Percentiles rank a stretch among this genome's conserved stretches.
phyloP scores from a whole-genome alignment of 1,284 basidiomycete species.

The Pseudozyma tsukubaensis region DNA sequence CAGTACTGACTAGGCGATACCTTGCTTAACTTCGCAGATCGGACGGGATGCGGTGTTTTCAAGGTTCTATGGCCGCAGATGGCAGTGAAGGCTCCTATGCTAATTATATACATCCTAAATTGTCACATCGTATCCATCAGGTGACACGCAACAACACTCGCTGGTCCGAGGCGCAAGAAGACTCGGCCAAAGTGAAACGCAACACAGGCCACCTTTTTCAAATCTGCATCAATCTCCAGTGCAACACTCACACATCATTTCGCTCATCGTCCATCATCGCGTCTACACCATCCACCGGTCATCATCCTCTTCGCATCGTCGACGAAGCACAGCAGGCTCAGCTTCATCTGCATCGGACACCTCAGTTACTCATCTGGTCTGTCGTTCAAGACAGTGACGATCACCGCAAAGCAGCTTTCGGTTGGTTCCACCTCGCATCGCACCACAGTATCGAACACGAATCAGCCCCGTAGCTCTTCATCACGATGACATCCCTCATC shows the following conservation, averaged over 20 bases:
- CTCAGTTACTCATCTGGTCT: no score
- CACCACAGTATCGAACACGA: neutral
- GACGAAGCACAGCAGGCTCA: neutral
- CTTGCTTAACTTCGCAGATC: constrained; percentile 83
- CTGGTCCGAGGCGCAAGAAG: constrained; percentile 10
- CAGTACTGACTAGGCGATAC: constrained; percentile 84
- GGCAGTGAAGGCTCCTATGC: neutral
- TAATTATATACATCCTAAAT: neutral
- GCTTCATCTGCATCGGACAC: no score
- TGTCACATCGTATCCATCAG: neutral
- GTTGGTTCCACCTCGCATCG: neutral
- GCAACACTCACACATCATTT: neutral
- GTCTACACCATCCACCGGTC: neutral
- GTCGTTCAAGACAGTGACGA: no score
- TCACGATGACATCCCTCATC: constrained; percentile 72
- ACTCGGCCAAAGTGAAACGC: constrained; percentile 8
- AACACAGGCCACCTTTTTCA: constrained; percentile 29
- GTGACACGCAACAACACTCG: constrained; percentile 6
- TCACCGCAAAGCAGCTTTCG: neutral
- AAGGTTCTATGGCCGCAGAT: constrained; percentile 82
- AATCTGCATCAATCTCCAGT: neutral
- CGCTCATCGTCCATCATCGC: constrained; percentile 2
- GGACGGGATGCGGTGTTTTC: constrained; percentile 84
- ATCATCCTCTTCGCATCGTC: neutral
- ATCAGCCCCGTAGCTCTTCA: neutral